These are phyloP conservation scores for Penicillium flavigenum DNA, from an alignment of 495 filamentous ascomycete genomes.

Conservation along the genomic window DNA sequence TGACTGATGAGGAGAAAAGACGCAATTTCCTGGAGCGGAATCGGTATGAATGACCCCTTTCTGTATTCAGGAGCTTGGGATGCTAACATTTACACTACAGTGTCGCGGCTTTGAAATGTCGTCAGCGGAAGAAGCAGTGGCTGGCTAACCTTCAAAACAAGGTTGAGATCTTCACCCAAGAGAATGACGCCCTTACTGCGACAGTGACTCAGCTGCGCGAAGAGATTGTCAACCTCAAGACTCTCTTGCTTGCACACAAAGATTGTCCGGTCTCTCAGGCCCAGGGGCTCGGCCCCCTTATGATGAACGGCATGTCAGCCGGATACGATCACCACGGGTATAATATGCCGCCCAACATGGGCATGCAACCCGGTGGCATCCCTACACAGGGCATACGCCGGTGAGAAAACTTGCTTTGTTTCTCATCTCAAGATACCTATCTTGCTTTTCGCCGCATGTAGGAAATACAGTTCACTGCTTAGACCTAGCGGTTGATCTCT, in stretches of 20 bases:
- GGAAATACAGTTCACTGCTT: slow-evolving; percentile 20
- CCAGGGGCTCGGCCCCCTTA: slow-evolving; percentile 71
- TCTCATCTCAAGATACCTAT: slow-evolving; percentile 7
- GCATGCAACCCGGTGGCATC: slow-evolving; percentile 43
- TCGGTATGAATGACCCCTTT: slow-evolving; percentile 60
- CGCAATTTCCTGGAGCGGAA: slow-evolving; percentile 98
- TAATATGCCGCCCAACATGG: slow-evolving; percentile 39
- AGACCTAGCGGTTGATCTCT: slow-evolving; percentile 22
- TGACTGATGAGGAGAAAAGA: slow-evolving; percentile 98
- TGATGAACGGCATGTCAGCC: slow-evolving; percentile 57
- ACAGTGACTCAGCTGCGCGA: slow-evolving; percentile 84
- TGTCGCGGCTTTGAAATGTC: slow-evolving; percentile 94
- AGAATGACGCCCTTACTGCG: slow-evolving; percentile 84
- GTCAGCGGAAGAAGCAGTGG: slow-evolving; percentile 99
- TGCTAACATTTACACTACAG: slow-evolving; percentile 49
- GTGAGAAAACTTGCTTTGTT: slow-evolving; percentile 12
- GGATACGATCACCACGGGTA: slow-evolving; percentile 43
- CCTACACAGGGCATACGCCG: slow-evolving; percentile 43
- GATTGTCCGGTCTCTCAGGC: slow-evolving; percentile 91
- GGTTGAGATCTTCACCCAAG: slow-evolving; percentile 84
- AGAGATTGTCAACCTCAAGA: slow-evolving; percentile 95
- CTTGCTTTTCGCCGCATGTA: slow-evolving; percentile 10
- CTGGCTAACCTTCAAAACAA: slow-evolving; percentile 92
- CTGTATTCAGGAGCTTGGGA: not conserved
- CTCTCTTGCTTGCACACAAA: slow-evolving; percentile 88